Evolutionary conservation across 2,329 filamentous ascomycete genomes (phyloP).

Genomic region (Coniochaeta hoffmannii): DNA sequence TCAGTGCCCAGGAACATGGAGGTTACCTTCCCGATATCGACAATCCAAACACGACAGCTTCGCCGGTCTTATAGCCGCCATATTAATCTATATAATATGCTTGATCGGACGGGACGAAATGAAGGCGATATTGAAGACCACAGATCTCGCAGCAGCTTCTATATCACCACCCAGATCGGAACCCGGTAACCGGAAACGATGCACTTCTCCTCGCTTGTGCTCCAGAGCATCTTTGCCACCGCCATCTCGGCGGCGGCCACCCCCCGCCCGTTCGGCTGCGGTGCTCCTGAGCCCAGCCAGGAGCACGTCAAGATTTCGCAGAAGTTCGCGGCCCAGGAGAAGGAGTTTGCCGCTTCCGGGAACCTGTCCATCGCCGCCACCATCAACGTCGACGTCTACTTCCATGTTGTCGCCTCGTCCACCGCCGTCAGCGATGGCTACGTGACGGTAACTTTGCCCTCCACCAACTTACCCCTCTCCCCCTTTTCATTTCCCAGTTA

Average conservation of each 20-base stretch:
- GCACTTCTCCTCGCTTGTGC: constrained; percentile 3
- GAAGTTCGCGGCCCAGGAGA: constrained; percentile 15
- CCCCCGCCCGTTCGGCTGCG: constrained; percentile 10
- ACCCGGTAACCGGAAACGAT: neutral
- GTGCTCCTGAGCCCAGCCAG: constrained; percentile 16
- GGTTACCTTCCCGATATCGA: neutral
- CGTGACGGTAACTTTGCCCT: constrained; percentile 21
- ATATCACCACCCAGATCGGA: neutral
- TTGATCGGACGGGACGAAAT: neutral
- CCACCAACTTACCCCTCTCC: neutral
- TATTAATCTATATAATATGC: neutral
- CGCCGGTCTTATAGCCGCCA: neutral
- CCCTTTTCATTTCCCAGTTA: too few relatives aligned
- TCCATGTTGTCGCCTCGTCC: constrained; percentile 23
- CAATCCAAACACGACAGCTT: neutral
- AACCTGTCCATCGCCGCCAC: constrained; percentile 14
- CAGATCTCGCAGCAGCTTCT: neutral
- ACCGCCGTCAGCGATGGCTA: constrained; percentile 24
- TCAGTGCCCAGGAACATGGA: neutral
- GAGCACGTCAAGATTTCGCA: constrained; percentile 16
- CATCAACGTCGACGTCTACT: constrained; percentile 23
- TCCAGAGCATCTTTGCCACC: constrained; percentile 2
- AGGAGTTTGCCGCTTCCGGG: constrained; percentile 10
- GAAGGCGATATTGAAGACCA: neutral
- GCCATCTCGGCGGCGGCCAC: constrained; percentile 1